Conservation (phyloP, 1,139 yeast species). For the Meyerozyma carpophila region DNA sequence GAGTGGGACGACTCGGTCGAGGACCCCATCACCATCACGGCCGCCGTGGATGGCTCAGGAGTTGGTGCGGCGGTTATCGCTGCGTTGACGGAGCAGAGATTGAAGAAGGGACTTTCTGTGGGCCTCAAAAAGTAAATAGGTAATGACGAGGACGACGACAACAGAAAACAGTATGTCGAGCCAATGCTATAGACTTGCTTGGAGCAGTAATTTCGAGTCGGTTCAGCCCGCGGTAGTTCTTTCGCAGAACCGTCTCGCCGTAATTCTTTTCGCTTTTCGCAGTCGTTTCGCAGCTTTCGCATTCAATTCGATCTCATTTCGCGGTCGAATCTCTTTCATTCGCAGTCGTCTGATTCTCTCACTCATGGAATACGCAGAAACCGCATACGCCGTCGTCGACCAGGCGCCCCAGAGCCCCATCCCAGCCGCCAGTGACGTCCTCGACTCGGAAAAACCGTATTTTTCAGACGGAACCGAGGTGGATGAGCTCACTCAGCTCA, state of each 20-base stretch:
- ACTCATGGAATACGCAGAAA: not conserved
- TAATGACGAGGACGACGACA: too few relatives aligned
- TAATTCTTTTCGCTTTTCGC: too few relatives aligned
- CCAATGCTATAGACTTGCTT: too few relatives aligned
- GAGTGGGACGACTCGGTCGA: slow-evolving; percentile 62
- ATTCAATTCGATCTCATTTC: not conserved
- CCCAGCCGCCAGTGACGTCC: not conserved
- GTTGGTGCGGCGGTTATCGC: slow-evolving; percentile 98
- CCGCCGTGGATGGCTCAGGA: slow-evolving; percentile 98
- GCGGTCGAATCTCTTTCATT: too few relatives aligned
- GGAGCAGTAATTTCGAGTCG: too few relatives aligned
- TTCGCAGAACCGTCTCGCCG: too few relatives aligned
- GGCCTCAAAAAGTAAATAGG: slow-evolving; percentile 31
- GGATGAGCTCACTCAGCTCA: not conserved
- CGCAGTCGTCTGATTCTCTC: not conserved
- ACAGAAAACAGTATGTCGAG: too few relatives aligned
- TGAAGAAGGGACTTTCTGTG: slow-evolving; percentile 65
- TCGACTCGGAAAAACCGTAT: not conserved
- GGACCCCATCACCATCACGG: slow-evolving; percentile 76
- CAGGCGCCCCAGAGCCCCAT: not conserved
- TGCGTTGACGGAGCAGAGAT: slow-evolving; percentile 81
- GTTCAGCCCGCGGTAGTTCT: too few relatives aligned
- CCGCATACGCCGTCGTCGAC: not conserved
- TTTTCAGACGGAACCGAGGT: not conserved
- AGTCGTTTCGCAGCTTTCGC: too few relatives aligned